Evolutionary conservation across 225 moss, liverwort and hornwort species (phyloP).

Genomic region (Asterella californica): DNA sequence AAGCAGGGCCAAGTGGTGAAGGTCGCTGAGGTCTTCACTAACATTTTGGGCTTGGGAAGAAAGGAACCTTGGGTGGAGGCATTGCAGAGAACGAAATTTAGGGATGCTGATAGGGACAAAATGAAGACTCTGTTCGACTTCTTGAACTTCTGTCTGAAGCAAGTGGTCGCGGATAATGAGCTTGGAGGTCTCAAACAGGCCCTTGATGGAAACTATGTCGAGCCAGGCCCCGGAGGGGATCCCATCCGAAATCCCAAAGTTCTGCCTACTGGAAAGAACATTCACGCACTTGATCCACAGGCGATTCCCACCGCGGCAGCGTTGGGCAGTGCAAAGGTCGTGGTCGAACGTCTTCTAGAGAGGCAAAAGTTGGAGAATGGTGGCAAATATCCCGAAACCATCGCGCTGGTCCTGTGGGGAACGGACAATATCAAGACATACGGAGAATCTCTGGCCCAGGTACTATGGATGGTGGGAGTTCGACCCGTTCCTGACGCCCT

Average conservation of each 20-base stretch:
- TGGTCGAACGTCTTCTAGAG: constrained; percentile 86
- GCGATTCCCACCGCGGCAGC: constrained; percentile 91
- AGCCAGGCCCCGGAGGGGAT: constrained; percentile 97
- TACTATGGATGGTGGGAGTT: constrained; percentile 99
- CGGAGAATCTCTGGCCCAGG: constrained; percentile 95
- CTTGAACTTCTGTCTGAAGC: constrained; percentile 91
- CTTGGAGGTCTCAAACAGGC: constrained; percentile 91
- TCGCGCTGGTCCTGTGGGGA: constrained; percentile 95
- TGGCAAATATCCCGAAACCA: constrained; percentile 89
- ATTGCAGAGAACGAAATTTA: constrained; percentile 59
- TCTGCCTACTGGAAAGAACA: constrained; percentile 91
- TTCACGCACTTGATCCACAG: constrained; percentile 94
- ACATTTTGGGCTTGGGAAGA: constrained; percentile 77
- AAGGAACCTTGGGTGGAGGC: constrained; percentile 92
- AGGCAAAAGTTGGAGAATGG: constrained; percentile 87
- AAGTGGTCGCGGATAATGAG: constrained; percentile 94
- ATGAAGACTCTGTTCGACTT: constrained; percentile 76
- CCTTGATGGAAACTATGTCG: constrained; percentile 86
- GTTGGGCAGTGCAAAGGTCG: constrained; percentile 83
- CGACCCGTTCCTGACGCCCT: constrained; percentile 85
- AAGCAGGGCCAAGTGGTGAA: constrained; percentile 77
- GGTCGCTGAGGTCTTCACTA: constrained; percentile 60
- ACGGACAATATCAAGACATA: constrained; percentile 99
- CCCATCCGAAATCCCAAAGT: constrained; percentile 97
- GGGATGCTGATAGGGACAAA: constrained; percentile 59